Evolutionary conservation across 2,329 filamentous ascomycete species (phyloP).

Genomic region (Berkeleyomyces basicola): DNA sequence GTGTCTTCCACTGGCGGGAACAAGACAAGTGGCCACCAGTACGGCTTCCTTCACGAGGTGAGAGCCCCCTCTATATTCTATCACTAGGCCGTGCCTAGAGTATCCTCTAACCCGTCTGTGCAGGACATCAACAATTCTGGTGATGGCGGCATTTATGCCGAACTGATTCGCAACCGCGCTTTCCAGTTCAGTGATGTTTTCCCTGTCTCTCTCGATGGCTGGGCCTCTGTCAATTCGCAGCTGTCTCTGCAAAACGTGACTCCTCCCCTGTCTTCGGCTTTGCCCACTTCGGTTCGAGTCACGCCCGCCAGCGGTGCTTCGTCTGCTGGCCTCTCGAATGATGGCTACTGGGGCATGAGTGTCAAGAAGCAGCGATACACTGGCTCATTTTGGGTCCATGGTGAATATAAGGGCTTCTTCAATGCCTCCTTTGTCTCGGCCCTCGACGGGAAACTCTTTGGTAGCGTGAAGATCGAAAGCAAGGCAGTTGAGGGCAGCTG

Average conservation of each 20-base stretch:
- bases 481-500: slow-evolving; percentile 26
- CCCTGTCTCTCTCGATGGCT: slow-evolving; percentile 29
- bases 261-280: slow-evolving; percentile 33
- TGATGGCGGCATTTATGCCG: slow-evolving; percentile 57
- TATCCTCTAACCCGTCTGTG: neutral
- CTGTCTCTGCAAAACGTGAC: slow-evolving; percentile 31
- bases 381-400: slow-evolving; percentile 37
- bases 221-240: slow-evolving; percentile 27
- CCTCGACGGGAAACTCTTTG: slow-evolving; percentile 29
- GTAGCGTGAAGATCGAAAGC: slow-evolving; percentile 30
- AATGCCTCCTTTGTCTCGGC: slow-evolving; percentile 31
- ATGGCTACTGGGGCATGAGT: slow-evolving; percentile 41
- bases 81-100: neutral
- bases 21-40: slow-evolving; percentile 27
- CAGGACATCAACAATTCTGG: slow-evolving; percentile 51
- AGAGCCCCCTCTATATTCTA: neutral
- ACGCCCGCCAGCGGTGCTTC: slow-evolving; percentile 19
- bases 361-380: slow-evolving; percentile 31
- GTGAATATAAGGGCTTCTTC: slow-evolving; percentile 30
- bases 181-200: slow-evolving; percentile 39
- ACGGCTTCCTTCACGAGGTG: slow-evolving; percentile 30
- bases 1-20: slow-evolving; percentile 26
- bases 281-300: slow-evolving; percentile 35
- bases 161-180: slow-evolving; percentile 52
- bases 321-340: slow-evolving; percentile 32